Conservation (phyloP, 192 early-diverging fungal species). For the Irineochytrium annulatum region DNA sequence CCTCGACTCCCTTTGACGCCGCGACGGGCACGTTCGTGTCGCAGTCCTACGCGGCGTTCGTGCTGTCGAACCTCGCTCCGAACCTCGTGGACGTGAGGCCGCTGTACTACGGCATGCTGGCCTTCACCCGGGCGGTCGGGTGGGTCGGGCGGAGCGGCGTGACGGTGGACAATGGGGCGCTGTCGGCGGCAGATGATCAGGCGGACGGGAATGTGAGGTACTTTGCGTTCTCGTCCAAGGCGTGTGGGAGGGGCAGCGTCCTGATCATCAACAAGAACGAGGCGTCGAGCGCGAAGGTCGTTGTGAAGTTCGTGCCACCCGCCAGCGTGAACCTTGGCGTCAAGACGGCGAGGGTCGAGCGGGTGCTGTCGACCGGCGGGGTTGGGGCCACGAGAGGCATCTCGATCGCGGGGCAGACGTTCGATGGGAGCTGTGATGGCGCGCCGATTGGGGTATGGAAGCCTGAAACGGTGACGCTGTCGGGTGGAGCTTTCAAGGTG, state of each 20-base stretch:
- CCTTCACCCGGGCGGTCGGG: background rate
- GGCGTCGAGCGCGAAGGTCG: background rate
- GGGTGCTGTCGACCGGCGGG: background rate
- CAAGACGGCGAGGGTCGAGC: background rate
- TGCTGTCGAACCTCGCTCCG: background rate
- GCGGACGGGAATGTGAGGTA: background rate
- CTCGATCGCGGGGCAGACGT: constrained; percentile 1
- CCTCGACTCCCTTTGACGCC: background rate
- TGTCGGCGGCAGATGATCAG: background rate
- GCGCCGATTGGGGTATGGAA: background rate
- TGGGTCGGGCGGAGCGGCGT: background rate
- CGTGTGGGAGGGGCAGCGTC: background rate
- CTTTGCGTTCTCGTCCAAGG: background rate
- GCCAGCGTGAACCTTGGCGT: background rate
- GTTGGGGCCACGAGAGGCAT: background rate
- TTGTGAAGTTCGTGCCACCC: background rate
- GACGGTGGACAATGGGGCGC: background rate
- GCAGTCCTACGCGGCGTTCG: background rate
- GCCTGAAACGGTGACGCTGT: background rate
- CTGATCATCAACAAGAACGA: background rate
- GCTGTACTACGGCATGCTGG: background rate
- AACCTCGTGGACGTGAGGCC: background rate
- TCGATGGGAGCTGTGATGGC: background rate
- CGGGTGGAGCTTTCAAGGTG: no score
- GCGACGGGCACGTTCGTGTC: background rate